These are phyloP conservation scores for Penicillium coffeae DNA, from an alignment of 495 filamentous ascomycete genomes.

Conservation along the genomic window DNA sequence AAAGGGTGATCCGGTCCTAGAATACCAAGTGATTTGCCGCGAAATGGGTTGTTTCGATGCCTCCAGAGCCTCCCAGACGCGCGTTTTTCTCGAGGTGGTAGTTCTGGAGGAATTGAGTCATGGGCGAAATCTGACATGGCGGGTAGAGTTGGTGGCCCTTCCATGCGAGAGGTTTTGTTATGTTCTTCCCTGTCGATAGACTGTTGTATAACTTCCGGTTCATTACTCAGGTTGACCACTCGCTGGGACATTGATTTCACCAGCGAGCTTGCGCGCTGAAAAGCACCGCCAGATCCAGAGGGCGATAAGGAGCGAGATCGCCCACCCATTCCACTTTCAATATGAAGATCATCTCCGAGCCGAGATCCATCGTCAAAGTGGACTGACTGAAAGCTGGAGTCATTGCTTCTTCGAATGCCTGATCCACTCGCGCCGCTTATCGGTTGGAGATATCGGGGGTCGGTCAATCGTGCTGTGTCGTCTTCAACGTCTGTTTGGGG, in stretches of 20 bases:
- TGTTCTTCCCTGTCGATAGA: constrained; percentile 65
- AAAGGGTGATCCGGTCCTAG: constrained; percentile 74
- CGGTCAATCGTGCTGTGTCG: constrained; percentile 66
- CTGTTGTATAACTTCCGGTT: constrained; percentile 73
- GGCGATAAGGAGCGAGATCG: constrained; percentile 63
- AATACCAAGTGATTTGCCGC: constrained; percentile 80
- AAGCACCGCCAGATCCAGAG: constrained; percentile 59
- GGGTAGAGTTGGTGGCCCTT: constrained; percentile 56
- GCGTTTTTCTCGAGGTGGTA: constrained; percentile 26
- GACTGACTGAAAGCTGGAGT: constrained; percentile 57
- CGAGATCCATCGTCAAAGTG: constrained; percentile 44
- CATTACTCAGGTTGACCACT: constrained; percentile 94
- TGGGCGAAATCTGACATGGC: constrained; percentile 50
- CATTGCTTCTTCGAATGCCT: constrained; percentile 53
- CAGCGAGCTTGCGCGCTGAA: constrained; percentile 81
- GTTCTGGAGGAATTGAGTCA: constrained; percentile 43
- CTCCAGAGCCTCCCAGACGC: constrained; percentile 45
- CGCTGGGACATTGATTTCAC: constrained; percentile 96
- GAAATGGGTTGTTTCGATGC: constrained; percentile 72
- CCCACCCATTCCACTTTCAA: constrained; percentile 48
- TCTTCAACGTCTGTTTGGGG: constrained; percentile 49
- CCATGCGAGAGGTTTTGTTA: constrained; percentile 46
- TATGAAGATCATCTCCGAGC: constrained; percentile 61
- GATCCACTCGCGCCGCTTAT: constrained; percentile 56
- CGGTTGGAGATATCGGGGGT: constrained; percentile 57